A percentile compares a stretch with the other conserved stretches of the same genome.
These are phyloP conservation scores for Plasmodium falciparum DNA, from an alignment of 169 alveolate species.

Conservation along the genomic window DNA sequence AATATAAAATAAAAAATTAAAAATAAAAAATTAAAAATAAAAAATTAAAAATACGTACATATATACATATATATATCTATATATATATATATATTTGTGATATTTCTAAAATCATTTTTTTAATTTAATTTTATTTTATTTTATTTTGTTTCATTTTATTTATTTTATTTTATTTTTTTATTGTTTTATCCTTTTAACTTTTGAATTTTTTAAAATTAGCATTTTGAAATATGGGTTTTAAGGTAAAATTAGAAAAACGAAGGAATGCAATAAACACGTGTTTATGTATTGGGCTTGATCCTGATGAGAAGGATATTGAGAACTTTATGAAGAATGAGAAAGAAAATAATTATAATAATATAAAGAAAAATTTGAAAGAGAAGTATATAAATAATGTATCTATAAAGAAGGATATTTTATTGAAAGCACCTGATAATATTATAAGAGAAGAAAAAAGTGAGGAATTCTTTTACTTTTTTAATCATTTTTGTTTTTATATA, in stretches of 20 bases:
- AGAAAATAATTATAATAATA: conserved; percentile 64
- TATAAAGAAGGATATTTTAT: conserved; percentile 29
- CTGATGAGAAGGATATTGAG: conserved; percentile 81
- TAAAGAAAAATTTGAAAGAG: conserved; percentile 34
- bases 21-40: too few species aligned
- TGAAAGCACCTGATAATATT: not conserved
- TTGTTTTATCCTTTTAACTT: too few species aligned
- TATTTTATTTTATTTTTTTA: too few species aligned
- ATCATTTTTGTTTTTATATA: conserved; percentile 82
- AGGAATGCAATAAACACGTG: conserved; percentile 65
- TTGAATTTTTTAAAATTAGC: not conserved
- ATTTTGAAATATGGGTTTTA: conserved; percentile 30
- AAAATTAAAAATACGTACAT: too few species aligned
- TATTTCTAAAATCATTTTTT: too few species aligned
- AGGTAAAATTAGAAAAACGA: conserved; percentile 53
- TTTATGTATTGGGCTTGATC: conserved; percentile 86
- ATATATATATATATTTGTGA: too few species aligned
- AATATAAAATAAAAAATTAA: too few species aligned
- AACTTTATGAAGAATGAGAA: conserved; percentile 78
- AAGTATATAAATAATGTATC: conserved; percentile 51
- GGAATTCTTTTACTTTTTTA: conserved; percentile 65
- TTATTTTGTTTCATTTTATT: too few species aligned
- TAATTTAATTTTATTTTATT: too few species aligned
- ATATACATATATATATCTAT: too few species aligned
- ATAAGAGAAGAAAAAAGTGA: conserved; percentile 16